Evolutionary conservation across 306 rosid genomes (phyloP).

Genomic region (Cajanus cajan): DNA sequence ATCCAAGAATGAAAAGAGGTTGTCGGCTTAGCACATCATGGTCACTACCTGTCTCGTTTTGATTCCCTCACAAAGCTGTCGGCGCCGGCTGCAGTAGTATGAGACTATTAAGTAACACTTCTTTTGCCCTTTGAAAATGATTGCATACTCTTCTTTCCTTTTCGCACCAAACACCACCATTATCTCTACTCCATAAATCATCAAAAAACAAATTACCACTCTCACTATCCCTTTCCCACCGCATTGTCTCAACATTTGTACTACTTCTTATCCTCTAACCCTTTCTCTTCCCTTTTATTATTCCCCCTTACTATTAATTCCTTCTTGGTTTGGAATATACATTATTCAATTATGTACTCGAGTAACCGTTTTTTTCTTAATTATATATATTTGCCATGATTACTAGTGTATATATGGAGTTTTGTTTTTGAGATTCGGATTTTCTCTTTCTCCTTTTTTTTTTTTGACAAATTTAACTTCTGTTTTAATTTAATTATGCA

Average conservation of each 20-base stretch:
- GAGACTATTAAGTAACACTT: conserved; percentile 29
- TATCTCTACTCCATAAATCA: neutral
- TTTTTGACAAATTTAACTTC: too few species aligned
- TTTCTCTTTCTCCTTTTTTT: too few species aligned
- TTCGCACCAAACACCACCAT: conserved; percentile 31
- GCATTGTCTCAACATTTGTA: neutral
- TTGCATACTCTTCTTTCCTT: conserved; percentile 20
- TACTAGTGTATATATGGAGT: too few species aligned
- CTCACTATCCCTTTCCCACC: neutral
- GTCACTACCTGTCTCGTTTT: conserved; percentile 30
- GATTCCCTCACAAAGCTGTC: conserved; percentile 45
- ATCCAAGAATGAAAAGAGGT: conserved; percentile 25
- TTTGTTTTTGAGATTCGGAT: too few species aligned
- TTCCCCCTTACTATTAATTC: neutral
- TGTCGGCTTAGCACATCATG: conserved; percentile 38
- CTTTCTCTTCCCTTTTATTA: neutral
- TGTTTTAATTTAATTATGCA: too few species aligned
- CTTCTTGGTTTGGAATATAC: neutral
- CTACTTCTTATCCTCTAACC: neutral
- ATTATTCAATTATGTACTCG: neutral
- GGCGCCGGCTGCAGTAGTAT: conserved; percentile 36
- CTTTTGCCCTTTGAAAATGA: conserved; percentile 33
- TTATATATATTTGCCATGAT: too few species aligned
- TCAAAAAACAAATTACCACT: neutral
- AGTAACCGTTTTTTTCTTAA: neutral